Evolutionary conservation across 768 basidiomycete genomes (phyloP), one percentile per base, ranked within the genome.

Genomic region (Pleurotus sapidus): DNA sequence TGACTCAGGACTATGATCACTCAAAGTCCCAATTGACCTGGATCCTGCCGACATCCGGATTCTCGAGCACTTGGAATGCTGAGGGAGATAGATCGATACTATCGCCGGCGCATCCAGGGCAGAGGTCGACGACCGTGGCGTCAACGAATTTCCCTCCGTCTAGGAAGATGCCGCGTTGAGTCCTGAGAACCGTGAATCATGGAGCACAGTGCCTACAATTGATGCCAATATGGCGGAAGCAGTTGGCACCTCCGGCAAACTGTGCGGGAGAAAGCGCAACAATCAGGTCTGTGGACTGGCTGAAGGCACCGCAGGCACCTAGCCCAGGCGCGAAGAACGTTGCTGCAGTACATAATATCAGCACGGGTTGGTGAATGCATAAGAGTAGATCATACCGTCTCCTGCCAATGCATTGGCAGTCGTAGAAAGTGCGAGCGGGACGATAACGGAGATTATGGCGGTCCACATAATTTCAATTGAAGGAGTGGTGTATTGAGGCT

Each of bases 1-100:
- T 34, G 30, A 7, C 6, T 34, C 8, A 11, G 3, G 11, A 34
- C 30, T 34, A 34, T 34, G 8, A 9, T 27, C 39, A 56, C 14
- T 11, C 55, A 9, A 46, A 67, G 39, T 63, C 46, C 67, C 64
- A 68, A 34, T 42, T 46, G 25, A 68, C 65, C 27, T 51, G 37
- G 25, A 67, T 67, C 8, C 63, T 55, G n/a, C 65, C 65, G 17
- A 50, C 45, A 20, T 57, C 56, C 40, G 37, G 23, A 23, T 47
- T 39, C 11, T 65, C 66, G n/a, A 67, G 59, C 2, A 18, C 45
- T 5, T 58, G 43, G 54, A 72, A 72, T 4, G 68, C 66, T 12
- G 61, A 43, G 4, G 66, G 68, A 4, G 70, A 67, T 27, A 72
- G 59, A 59, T 72, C 71, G 42, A 71, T 61, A 40, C 60, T 60